Evolutionary conservation across 441 rosid species (phyloP).

Genomic region (Kokia cookei): DNA sequence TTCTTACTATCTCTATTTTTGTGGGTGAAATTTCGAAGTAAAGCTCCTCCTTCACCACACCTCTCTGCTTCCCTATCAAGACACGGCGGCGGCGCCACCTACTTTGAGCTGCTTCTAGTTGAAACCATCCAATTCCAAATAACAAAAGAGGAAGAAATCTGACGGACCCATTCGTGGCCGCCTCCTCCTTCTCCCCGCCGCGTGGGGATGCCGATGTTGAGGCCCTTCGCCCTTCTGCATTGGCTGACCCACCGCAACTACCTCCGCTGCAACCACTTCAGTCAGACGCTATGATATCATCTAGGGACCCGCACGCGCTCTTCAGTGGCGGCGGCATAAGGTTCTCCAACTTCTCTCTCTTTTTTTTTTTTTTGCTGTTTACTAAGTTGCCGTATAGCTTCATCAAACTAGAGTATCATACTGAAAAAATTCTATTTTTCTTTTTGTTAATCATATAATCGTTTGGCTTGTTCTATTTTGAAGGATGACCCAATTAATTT

Average conservation of each 20-base stretch:
- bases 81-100: background rate
- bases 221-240: slow-evolving; percentile 2
- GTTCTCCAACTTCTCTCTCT: slow-evolving; percentile 11
- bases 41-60: background rate
- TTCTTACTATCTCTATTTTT: background rate
- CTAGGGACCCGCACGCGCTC: slow-evolving; percentile 40
- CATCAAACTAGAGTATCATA: background rate
- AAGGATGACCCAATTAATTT: background rate
- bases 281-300: slow-evolving; percentile 30
- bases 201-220: slow-evolving; percentile 36
- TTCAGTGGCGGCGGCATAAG: slow-evolving; percentile 73
- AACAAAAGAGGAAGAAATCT: slow-evolving; percentile 6
- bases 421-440: background rate
- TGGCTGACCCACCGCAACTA: background rate
- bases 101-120: background rate
- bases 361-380: background rate
- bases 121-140: background rate
- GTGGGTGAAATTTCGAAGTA: background rate
- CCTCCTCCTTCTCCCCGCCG: slow-evolving; percentile 23
- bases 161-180: slow-evolving; percentile 23
- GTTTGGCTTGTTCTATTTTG: background rate
- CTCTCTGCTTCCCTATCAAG: background rate
- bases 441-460: background rate
- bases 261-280: background rate
- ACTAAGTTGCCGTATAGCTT: background rate